Percentiles rank a stretch among this genome's conserved stretches.
Conservation (phyloP, 192 early-diverging fungal genomes). For the Backusella mclennaniae region DNA sequence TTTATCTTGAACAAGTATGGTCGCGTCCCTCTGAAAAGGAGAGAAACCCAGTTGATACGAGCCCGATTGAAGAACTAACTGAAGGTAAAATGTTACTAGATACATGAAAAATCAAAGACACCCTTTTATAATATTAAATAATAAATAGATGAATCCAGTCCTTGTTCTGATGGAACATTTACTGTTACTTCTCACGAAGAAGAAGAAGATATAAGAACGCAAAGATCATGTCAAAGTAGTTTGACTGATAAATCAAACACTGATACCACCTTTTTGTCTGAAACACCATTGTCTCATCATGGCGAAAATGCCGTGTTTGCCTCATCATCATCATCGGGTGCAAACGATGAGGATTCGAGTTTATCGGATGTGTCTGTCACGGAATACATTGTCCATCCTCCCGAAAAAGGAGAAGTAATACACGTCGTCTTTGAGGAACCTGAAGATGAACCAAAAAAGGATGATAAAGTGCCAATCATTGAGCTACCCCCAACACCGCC, state of each 20-base stretch:
- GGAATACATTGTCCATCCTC: conserved; percentile 6
- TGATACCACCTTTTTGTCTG: background rate
- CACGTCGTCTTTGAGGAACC: background rate
- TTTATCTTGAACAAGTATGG: conserved; percentile 18
- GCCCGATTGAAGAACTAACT: background rate
- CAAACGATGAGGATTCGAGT: background rate
- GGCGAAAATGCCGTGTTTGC: background rate
- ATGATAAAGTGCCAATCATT: background rate
- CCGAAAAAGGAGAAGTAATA: background rate
- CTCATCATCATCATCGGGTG: background rate
- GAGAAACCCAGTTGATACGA: background rate
- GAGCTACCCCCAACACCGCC: background rate
- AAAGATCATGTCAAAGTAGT: background rate
- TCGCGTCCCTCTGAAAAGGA: background rate
- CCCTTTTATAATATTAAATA: background rate
- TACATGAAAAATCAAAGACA: background rate
- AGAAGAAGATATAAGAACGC: background rate
- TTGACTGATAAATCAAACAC: conserved; percentile 3
- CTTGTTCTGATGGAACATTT: background rate
- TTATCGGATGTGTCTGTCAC: background rate
- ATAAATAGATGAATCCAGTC: background rate
- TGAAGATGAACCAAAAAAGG: background rate
- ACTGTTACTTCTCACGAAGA: background rate
- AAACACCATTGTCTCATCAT: background rate
- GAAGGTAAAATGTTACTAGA: background rate